Conservation (phyloP, 352 stramenopile genomes). For the Globisporangium yorkense region DNA sequence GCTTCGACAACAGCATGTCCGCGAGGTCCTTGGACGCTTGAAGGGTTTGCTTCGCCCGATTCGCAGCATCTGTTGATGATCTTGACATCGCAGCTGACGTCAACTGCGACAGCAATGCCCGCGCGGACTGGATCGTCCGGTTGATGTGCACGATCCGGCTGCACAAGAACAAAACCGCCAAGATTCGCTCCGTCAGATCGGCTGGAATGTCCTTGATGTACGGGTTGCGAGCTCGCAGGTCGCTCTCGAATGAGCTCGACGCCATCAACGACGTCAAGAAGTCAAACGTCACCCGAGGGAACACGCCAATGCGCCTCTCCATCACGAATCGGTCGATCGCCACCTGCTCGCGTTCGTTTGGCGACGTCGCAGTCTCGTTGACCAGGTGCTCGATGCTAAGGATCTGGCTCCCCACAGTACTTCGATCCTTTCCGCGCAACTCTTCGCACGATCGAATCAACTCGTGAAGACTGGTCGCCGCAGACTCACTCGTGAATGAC, state of each 20-base stretch:
- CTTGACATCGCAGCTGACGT: constrained; percentile 2
- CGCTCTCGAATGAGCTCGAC: constrained; percentile 49
- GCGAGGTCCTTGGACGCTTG: constrained; percentile 82
- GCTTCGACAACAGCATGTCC: constrained; percentile 64
- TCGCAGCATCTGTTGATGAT: constrained; percentile 7
- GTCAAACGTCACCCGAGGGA: constrained; percentile 64
- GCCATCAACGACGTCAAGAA: constrained; percentile 72
- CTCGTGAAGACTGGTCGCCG: constrained; percentile 30
- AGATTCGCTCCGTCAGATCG: constrained; percentile 39
- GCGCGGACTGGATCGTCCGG: constrained; percentile 52
- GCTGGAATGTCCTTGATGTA: constrained; percentile 29
- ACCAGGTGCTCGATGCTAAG: constrained; percentile 34
- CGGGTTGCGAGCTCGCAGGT: constrained; percentile 65
- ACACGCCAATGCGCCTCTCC: constrained; percentile 47
- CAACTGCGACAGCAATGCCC: constrained; percentile 23
- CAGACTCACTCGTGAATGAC: constrained; percentile 11
- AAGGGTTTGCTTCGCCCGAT: constrained; percentile 55
- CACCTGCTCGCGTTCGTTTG: constrained; percentile 5
- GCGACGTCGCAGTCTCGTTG: constrained; percentile 35
- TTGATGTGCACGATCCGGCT: constrained; percentile 85
- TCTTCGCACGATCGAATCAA: constrained; percentile 47
- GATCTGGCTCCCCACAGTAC: constrained; percentile 48
- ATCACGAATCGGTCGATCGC: constrained; percentile 54
- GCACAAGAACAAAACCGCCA: constrained; percentile 64
- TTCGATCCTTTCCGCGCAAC: constrained; percentile 47